These are phyloP conservation scores for Noccaea bulbosa DNA, from an alignment of 345 rosid species.

Conservation along the genomic window DNA sequence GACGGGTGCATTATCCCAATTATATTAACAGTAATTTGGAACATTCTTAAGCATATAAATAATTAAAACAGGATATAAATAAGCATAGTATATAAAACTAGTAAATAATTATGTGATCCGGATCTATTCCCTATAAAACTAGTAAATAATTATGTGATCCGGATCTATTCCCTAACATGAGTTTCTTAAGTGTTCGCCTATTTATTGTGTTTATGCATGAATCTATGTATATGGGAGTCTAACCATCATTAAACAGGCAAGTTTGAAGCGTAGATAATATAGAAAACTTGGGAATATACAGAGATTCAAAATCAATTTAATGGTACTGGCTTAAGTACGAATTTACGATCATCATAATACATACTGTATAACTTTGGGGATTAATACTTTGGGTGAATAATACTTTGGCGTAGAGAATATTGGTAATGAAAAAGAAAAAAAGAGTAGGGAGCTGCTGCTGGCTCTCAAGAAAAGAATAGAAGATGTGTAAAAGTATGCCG, in stretches of 20 bases:
- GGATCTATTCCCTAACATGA: slow-evolving; percentile 30
- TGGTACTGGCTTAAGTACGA: not conserved
- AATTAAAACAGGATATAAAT: slow-evolving; percentile 4
- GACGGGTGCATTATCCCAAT: slow-evolving; percentile 17
- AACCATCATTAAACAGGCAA: slow-evolving; percentile 23
- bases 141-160: slow-evolving; percentile 19
- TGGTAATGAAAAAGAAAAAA: not conserved
- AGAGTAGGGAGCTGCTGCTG: slow-evolving; percentile 11
- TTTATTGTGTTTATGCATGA: slow-evolving; percentile 22
- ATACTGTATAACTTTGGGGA: not conserved
- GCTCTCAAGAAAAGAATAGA: slow-evolving; percentile 4
- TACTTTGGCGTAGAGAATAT: slow-evolving; percentile 1
- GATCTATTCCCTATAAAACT: slow-evolving; percentile 32
- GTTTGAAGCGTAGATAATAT: slow-evolving; percentile 24
- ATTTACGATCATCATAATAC: not conserved
- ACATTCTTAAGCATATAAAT: not conserved
- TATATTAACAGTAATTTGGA: slow-evolving; percentile 9
- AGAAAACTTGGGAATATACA: slow-evolving; percentile 20
- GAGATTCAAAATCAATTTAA: slow-evolving; percentile 19
- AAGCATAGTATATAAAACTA: slow-evolving; percentile 1
- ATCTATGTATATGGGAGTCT: not conserved
- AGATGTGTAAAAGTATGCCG: not conserved
- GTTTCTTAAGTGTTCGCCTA: slow-evolving; percentile 4
- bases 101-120: slow-evolving; percentile 20
- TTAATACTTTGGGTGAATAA: not conserved